These are phyloP conservation scores for Xylaria polymorpha DNA, from an alignment of 2,329 filamentous ascomycete species.

Conservation along the genomic window DNA sequence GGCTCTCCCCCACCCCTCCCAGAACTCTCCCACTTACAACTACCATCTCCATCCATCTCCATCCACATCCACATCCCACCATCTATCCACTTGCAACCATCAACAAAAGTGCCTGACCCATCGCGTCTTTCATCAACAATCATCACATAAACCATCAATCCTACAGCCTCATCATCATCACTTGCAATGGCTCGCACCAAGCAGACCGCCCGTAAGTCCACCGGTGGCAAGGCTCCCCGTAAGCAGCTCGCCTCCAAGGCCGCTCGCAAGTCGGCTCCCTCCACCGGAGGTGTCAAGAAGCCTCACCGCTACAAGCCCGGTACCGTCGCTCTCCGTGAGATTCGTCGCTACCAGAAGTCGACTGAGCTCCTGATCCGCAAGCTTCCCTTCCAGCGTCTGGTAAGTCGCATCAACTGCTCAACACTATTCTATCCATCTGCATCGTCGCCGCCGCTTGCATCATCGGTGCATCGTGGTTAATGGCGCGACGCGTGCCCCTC, in stretches of 20 bases:
- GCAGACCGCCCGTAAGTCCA: slow-evolving; percentile 80
- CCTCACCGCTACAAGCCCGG: slow-evolving; percentile 89
- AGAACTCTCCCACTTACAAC: slow-evolving; percentile 47
- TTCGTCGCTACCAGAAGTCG: slow-evolving; percentile 97
- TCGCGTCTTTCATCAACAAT: slow-evolving; percentile 42
- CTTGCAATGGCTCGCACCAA: slow-evolving; percentile 72
- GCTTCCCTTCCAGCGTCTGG: slow-evolving; percentile 96
- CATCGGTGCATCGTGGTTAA: neutral
- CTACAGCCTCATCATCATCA: slow-evolving; percentile 46
- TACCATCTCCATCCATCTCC: slow-evolving; percentile 42
- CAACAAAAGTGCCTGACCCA: slow-evolving; percentile 48
- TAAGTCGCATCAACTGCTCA: slow-evolving; percentile 52
- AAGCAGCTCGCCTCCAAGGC: slow-evolving; percentile 99
- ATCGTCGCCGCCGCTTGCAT: neutral
- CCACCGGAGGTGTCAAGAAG: slow-evolving; percentile 97
- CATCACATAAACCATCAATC: slow-evolving; percentile 46
- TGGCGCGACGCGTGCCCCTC: slow-evolving; percentile 22
- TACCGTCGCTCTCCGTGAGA: slow-evolving; percentile 98
- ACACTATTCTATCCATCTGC: neutral
- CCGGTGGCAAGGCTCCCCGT: slow-evolving; percentile 80
- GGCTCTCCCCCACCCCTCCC: slow-evolving; percentile 46
- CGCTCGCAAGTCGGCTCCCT: slow-evolving; percentile 96
- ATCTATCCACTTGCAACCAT: slow-evolving; percentile 35
- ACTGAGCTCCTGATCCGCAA: slow-evolving; percentile 97
- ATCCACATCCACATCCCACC: slow-evolving; percentile 46